Evolutionary conservation across 2,329 filamentous ascomycete genomes (phyloP), one percentile per base, ranked within the genome.

Genomic region (Ceratocystiopsis brevicomis): DNA sequence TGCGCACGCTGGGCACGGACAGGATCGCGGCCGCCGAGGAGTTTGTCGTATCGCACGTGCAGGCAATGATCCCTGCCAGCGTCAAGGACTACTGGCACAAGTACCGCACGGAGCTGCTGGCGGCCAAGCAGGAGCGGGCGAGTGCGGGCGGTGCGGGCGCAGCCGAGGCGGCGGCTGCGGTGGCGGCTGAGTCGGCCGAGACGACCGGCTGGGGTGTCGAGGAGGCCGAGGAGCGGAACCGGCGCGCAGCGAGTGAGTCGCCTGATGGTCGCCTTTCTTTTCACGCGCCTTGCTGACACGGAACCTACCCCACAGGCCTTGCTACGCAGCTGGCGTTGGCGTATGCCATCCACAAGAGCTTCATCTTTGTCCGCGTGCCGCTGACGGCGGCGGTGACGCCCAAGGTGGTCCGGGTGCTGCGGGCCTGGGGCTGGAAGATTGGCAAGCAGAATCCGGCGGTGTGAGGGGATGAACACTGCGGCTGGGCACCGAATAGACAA

Each of bases 341-440:
- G 13, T 98, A 98, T 56, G 88, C 88, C 25, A 84, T 98, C 46
- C 90, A 98, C 68, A 98, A 98, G 65, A 92, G 82, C 53, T 85
- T 96, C 60, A 95, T 98, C 54, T 94, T 98, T 60, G 61, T 96
- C 51, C 76, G 90, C n/a, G 85, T 98, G 11, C 90, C 90, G 10
- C 63, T 96, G 49, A 90, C 90, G 1, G 86, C 84, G 13, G 88
- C 86, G 3, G 69, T 96, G 33, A 86, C 84, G 10, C 90, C 90
- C 1, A 95, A 92, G 61, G 78, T 96, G n/a, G 90, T 95, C 54
- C 92, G 85, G 61, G 73, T 77, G 13, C 66, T 98, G 25, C 69
- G 88, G 50, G 71, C 75, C 13, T 94, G 88, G 85, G 90, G 90
- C 6, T 96, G 84, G 79, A 76, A 96, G 57, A 90, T 98, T 56